These are phyloP conservation scores for Phytophthora gonapodyides DNA, from an alignment of 352 stramenopile species.

Conservation along the genomic window DNA sequence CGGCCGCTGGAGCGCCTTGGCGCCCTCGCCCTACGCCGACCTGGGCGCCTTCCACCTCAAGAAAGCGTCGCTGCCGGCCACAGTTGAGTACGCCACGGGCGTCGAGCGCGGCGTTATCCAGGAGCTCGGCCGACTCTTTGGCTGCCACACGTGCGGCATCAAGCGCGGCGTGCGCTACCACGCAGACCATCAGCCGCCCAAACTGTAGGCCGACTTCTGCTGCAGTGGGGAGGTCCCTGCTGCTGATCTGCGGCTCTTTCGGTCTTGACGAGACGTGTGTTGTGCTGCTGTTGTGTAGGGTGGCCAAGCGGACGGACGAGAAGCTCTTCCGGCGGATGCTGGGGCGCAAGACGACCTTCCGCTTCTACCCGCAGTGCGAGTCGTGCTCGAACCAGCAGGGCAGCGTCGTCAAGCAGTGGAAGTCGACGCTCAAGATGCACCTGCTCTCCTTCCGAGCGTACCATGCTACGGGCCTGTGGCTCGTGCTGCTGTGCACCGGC, in stretches of 20 bases:
- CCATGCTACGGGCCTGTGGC: constrained; percentile 79
- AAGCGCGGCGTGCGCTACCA: constrained; percentile 72
- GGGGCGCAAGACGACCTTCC: constrained; percentile 60
- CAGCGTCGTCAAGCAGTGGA: constrained; percentile 64
- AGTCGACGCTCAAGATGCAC: constrained; percentile 70
- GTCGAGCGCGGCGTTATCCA: constrained; percentile 74
- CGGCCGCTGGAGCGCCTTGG: constrained; percentile 65
- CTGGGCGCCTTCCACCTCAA: constrained; percentile 79
- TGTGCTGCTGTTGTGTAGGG: constrained; percentile 33
- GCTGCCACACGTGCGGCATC: constrained; percentile 84
- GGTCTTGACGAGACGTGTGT: constrained; percentile 2
- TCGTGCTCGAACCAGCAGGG: constrained; percentile 81
- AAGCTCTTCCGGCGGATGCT: constrained; percentile 44
- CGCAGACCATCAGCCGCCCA: constrained; percentile 87
- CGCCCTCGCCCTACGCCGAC: constrained; percentile 77
- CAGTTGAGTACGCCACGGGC: constrained; percentile 67
- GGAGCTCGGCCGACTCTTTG: constrained; percentile 77
- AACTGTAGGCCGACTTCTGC: constrained; percentile 48
- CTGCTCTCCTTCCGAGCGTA: constrained; percentile 67
- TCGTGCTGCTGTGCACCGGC: constrained; percentile 78
- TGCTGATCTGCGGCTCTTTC: background rate
- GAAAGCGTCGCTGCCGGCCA: constrained; percentile 77
- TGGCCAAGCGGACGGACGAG: constrained; percentile 63
- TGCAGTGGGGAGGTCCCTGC: background rate
- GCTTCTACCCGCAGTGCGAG: constrained; percentile 87